A percentile compares a stretch with the other conserved stretches of the same genome.
phyloP scores from a whole-genome alignment of 2,329 filamentous ascomycete genomes.

The Talaromyces funiculosus region DNA sequence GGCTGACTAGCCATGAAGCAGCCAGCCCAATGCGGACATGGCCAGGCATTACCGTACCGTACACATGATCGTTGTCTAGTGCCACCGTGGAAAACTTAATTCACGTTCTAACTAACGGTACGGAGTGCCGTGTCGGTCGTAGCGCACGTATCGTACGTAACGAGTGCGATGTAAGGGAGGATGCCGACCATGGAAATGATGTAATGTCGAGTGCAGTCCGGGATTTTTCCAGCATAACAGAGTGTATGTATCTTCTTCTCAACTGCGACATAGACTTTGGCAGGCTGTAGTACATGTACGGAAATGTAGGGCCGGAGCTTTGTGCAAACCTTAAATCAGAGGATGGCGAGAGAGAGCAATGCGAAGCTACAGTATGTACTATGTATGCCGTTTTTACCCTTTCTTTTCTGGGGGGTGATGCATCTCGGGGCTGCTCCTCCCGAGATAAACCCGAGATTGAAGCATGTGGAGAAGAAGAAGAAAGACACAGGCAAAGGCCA shows the following conservation, averaged over 20 bases:
- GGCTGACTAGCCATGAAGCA: not conserved
- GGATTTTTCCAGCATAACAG: not conserved
- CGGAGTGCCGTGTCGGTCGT: not conserved
- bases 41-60: not conserved
- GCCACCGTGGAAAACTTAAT: not conserved
- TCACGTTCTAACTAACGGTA: not conserved
- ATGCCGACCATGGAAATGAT: not conserved
- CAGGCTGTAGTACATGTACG: not conserved
- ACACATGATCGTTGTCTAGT: not conserved
- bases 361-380: not conserved
- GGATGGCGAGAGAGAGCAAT: not conserved
- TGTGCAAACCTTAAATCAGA: not conserved
- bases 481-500: not conserved
- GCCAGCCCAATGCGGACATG: not conserved
- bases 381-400: not conserved
- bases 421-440: not conserved
- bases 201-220: not conserved
- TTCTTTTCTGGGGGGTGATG: not conserved
- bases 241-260: no score
- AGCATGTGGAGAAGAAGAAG: constrained; percentile 1
- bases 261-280: no score
- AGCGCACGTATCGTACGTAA: not conserved
- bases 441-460: not conserved
- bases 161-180: not conserved
- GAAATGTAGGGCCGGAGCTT: not conserved